Conservation (phyloP, 140 eudicot genomes). For the Anethum foeniculum region DNA sequence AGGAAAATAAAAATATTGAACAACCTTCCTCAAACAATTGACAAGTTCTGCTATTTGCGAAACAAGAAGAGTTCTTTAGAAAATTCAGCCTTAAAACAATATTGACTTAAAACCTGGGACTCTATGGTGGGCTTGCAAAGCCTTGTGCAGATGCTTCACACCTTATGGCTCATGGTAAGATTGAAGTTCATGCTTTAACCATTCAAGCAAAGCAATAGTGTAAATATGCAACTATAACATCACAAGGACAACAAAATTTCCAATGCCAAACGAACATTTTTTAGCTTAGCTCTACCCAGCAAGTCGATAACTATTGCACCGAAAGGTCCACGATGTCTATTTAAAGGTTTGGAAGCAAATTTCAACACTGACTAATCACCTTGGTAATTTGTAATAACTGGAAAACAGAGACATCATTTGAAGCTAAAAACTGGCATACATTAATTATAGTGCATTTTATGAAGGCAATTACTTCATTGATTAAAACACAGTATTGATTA, state of each 20-base stretch:
- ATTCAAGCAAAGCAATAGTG: background rate
- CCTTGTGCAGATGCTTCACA: background rate
- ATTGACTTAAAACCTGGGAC: background rate
- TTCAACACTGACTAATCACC: background rate
- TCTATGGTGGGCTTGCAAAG: background rate
- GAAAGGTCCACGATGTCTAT: background rate
- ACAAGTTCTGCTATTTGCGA: background rate
- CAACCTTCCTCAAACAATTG: too few species aligned
- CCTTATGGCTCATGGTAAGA: background rate
- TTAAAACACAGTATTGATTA: background rate
- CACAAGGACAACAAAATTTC: background rate
- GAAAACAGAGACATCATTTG: background rate
- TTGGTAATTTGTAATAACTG: background rate
- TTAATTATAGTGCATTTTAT: background rate
- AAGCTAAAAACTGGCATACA: background rate
- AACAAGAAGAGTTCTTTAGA: background rate
- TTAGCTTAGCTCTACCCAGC: background rate
- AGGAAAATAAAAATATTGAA: too few species aligned
- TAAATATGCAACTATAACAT: background rate
- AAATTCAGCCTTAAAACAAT: background rate
- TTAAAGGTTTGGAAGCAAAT: background rate
- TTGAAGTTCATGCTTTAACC: background rate
- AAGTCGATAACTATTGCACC: background rate
- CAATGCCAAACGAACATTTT: background rate
- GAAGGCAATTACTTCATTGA: background rate